Conservation (phyloP, 805 yeast genomes). For the Candida palmyrensis region DNA sequence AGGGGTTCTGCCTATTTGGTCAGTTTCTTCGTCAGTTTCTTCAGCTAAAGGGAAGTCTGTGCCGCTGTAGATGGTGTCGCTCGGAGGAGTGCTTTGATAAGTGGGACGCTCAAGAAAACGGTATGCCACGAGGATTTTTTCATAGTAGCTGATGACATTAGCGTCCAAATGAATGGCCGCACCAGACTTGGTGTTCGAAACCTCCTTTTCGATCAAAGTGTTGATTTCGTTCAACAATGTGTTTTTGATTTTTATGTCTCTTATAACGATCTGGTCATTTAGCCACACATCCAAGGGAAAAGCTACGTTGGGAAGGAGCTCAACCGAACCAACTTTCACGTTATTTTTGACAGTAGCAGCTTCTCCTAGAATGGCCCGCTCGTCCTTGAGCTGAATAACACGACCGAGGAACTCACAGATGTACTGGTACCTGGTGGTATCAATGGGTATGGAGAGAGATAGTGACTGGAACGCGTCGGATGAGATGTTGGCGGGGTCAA, state of each 20-base stretch:
- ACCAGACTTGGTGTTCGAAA: constrained; percentile 4
- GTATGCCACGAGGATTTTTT: constrained; percentile 27
- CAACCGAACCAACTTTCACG: constrained; percentile 8
- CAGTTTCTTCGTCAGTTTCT: constrained; percentile 14
- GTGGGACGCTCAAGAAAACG: constrained; percentile 23
- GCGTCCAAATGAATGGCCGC: constrained; percentile 6
- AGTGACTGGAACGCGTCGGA: constrained; percentile 16
- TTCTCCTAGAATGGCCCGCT: constrained; percentile 9
- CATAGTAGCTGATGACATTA: constrained; percentile 20
- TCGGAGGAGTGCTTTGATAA: background rate
- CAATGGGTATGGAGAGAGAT: constrained; percentile 22
- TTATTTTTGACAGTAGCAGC: background rate
- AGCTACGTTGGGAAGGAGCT: constrained; percentile 27
- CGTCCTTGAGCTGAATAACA: constrained; percentile 18
- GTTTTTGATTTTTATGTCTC: constrained; percentile 27
- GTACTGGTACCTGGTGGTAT: constrained; percentile 21
- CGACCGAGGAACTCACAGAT: constrained; percentile 21
- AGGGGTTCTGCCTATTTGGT: constrained; percentile 10
- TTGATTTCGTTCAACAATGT: constrained; percentile 28
- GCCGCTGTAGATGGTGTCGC: constrained; percentile 3
- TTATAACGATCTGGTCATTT: constrained; percentile 22
- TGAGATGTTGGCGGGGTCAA: too few species aligned
- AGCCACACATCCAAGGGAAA: constrained; percentile 37
- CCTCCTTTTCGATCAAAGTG: constrained; percentile 20
- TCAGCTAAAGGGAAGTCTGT: constrained; percentile 9